Percentiles rank a stretch among this genome's conserved stretches.
These are phyloP conservation scores for Lepidium africanum DNA, from an alignment of 345 rosid species.

Conservation along the genomic window DNA sequence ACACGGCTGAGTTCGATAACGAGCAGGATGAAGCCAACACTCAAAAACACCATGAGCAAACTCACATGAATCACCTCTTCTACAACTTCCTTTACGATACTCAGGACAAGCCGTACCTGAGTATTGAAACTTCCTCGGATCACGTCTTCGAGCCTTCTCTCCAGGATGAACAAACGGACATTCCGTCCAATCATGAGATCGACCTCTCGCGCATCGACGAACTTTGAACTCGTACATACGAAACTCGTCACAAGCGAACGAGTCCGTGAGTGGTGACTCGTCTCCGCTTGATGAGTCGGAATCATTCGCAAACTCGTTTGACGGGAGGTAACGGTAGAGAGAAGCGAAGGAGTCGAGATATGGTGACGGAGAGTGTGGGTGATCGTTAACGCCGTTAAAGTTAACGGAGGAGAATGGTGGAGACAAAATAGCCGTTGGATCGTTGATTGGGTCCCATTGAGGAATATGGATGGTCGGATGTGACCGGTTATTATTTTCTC, in stretches of 20 bases:
- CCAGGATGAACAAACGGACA: constrained; percentile 71
- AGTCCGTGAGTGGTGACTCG: constrained; percentile 34
- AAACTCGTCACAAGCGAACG: constrained; percentile 55
- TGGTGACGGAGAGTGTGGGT: constrained; percentile 26
- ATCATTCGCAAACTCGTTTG: constrained; percentile 43
- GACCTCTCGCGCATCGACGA: constrained; percentile 43
- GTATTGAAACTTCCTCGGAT: constrained; percentile 51
- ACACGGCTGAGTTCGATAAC: constrained; percentile 80
- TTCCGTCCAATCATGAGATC: constrained; percentile 76
- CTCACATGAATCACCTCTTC: constrained; percentile 50
- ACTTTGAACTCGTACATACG: constrained; percentile 66
- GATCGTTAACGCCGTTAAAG: constrained; percentile 24
- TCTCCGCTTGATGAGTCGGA: constrained; percentile 34
- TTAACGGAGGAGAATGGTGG: constrained; percentile 26
- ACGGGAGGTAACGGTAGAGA: constrained; percentile 60
- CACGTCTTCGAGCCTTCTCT: constrained; percentile 62
- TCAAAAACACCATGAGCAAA: constrained; percentile 72
- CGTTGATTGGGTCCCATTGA: constrained; percentile 40
- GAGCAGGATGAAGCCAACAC: constrained; percentile 88
- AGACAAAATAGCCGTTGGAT: constrained; percentile 27
- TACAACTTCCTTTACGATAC: constrained; percentile 55
- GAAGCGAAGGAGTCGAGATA: constrained; percentile 48
- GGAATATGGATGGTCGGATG: constrained; percentile 58
- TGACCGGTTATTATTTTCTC: constrained; percentile 31
- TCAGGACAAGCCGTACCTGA: constrained; percentile 58